Evolutionary conservation across 345 rosid species (phyloP).

Genomic region (Triadica sebifera): DNA sequence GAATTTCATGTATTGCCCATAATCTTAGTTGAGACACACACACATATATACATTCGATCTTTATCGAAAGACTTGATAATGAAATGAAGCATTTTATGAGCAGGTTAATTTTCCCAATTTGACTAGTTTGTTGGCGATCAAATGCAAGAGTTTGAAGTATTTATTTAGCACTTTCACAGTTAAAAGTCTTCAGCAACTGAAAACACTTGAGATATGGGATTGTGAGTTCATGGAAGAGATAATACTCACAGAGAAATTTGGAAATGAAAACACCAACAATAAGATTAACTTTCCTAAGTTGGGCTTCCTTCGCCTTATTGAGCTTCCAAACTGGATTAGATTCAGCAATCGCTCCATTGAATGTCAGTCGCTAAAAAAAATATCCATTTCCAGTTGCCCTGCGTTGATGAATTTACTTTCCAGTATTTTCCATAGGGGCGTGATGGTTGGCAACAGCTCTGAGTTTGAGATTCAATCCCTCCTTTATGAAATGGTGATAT

Average conservation of each 20-base stretch:
- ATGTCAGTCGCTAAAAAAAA: neutral
- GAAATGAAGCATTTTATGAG: neutral
- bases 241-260: neutral
- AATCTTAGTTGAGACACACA: neutral
- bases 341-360: constrained; percentile 2
- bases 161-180: neutral
- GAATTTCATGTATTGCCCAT: too few species aligned
- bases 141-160: constrained; percentile 5
- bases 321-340: neutral
- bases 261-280: neutral
- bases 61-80: too few species aligned
- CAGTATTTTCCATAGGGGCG: too few species aligned
- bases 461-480: too few species aligned
- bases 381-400: too few species aligned
- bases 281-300: constrained; percentile 15
- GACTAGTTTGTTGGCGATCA: neutral
- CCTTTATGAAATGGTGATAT: too few species aligned
- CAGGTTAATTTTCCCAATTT: constrained; percentile 19
- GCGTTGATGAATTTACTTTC: too few species aligned
- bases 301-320: neutral
- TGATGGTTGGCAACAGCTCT: too few species aligned
- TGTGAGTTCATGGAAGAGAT: constrained; percentile 14
- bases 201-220: neutral
- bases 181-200: constrained; percentile 13
- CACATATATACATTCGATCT: too few species aligned